Conservation (phyloP, 306 rosid genomes). For the Gastrolobium bilobum region DNA sequence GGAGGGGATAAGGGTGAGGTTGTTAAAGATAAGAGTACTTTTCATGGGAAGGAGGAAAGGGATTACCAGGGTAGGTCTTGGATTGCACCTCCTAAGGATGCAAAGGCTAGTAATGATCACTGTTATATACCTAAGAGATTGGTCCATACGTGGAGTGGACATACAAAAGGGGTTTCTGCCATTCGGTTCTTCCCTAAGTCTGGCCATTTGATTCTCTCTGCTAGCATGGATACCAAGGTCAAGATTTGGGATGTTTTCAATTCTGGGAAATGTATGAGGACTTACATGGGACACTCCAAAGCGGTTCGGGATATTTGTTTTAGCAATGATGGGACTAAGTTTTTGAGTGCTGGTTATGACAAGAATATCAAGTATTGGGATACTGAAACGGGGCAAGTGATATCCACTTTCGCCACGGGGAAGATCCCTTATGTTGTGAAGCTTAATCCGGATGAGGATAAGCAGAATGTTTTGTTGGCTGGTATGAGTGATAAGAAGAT, state of each 20-base stretch:
- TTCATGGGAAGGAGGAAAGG: constrained; percentile 94
- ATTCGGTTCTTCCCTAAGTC: constrained; percentile 89
- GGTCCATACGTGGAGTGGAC: constrained; percentile 99
- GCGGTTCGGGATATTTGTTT: constrained; percentile 95
- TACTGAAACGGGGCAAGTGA: constrained; percentile 96
- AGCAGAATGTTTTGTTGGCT: constrained; percentile 91
- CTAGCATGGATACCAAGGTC: constrained; percentile 91
- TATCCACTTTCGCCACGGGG: constrained; percentile 89
- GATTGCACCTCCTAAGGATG: constrained; percentile 95
- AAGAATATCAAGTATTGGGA: constrained; percentile 99
- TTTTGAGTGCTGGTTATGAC: constrained; percentile 92
- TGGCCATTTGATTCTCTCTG: constrained; percentile 94
- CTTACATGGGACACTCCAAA: constrained; percentile 92
- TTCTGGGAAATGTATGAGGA: constrained; percentile 97
- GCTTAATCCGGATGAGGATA: constrained; percentile 96
- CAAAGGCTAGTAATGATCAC: constrained; percentile 88
- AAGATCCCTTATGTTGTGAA: constrained; percentile 93
- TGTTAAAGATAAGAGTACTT: constrained; percentile 82
- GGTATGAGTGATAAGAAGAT: constrained; percentile 99
- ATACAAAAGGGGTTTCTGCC: constrained; percentile 93
- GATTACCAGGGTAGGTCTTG: constrained; percentile 99
- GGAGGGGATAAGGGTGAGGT: constrained; percentile 82
- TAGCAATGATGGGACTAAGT: constrained; percentile 87
- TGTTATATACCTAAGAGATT: constrained; percentile 95
- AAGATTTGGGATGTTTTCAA: constrained; percentile 99